A percentile compares a stretch with the other conserved stretches of the same genome.
Conservation (phyloP, 257 asterid species). For the Ophiorrhiza pumila region DNA sequence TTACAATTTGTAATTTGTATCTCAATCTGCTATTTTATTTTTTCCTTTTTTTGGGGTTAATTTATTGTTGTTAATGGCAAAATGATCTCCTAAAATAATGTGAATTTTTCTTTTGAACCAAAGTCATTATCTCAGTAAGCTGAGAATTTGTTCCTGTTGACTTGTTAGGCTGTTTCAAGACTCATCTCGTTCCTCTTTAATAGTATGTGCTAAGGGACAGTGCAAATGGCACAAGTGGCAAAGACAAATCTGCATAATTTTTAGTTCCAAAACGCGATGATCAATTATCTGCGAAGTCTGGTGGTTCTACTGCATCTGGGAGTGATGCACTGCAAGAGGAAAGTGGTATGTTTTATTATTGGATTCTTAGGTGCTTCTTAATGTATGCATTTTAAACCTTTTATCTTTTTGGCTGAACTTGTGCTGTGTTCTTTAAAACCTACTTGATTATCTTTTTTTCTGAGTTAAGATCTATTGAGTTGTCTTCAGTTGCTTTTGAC, state of each 20-base stretch:
- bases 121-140: background rate
- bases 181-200: conserved; percentile 19
- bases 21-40: background rate
- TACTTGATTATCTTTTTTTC: background rate
- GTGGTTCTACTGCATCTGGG: conserved; percentile 37
- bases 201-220: conserved; percentile 71
- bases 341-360: conserved; percentile 38
- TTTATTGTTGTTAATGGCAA: background rate
- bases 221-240: conserved; percentile 49
- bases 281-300: conserved; percentile 46
- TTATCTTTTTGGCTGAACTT: background rate
- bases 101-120: background rate
- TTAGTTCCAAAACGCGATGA: conserved; percentile 50
- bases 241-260: conserved; percentile 49
- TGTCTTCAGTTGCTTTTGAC: background rate
- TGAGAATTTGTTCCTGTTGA: background rate
- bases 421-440: too few species aligned
- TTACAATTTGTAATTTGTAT: background rate
- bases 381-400: background rate
- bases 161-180: background rate
- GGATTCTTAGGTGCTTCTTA: background rate
- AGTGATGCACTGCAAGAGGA: conserved; percentile 47
- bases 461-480: too few species aligned
- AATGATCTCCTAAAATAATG: background rate
- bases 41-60: background rate